Conservation (phyloP, 441 rosid genomes). For the Croton laevigatus region DNA sequence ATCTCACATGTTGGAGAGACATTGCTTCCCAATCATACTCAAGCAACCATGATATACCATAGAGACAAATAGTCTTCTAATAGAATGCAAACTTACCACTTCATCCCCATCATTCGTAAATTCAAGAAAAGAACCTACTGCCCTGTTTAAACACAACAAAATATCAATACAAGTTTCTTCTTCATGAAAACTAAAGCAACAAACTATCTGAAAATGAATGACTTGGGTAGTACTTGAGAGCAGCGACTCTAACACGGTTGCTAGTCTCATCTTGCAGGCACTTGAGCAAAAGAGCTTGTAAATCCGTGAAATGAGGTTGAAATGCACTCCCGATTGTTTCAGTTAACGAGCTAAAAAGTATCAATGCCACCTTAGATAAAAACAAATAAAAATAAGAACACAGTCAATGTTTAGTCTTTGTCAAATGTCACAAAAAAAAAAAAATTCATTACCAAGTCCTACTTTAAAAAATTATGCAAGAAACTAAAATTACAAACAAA, state of each 20-base stretch:
- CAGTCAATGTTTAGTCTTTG: conserved; percentile 7
- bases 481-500: background rate
- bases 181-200: background rate
- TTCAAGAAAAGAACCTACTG: conserved; percentile 96
- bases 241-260: conserved; percentile 93
- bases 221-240: conserved; percentile 67
- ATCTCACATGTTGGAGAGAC: background rate
- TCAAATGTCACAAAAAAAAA: background rate
- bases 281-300: conserved; percentile 92
- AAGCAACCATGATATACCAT: background rate
- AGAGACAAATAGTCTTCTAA: background rate
- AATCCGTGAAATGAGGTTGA: conserved; percentile 78
- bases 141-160: conserved; percentile 50
- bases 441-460: background rate
- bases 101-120: conserved; percentile 80
- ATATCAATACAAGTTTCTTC: background rate
- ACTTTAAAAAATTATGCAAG: background rate
- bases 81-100: conserved; percentile 61
- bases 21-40: background rate
- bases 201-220: conserved; percentile 7
- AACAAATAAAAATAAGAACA: conserved; percentile 27
- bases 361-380: conserved; percentile 74
- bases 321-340: conserved; percentile 95
- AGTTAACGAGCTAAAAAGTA: conserved; percentile 96
- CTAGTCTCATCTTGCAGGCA: conserved; percentile 94